Conservation (phyloP, 2,329 filamentous ascomycete genomes). For the Rosellinia necatrix region DNA sequence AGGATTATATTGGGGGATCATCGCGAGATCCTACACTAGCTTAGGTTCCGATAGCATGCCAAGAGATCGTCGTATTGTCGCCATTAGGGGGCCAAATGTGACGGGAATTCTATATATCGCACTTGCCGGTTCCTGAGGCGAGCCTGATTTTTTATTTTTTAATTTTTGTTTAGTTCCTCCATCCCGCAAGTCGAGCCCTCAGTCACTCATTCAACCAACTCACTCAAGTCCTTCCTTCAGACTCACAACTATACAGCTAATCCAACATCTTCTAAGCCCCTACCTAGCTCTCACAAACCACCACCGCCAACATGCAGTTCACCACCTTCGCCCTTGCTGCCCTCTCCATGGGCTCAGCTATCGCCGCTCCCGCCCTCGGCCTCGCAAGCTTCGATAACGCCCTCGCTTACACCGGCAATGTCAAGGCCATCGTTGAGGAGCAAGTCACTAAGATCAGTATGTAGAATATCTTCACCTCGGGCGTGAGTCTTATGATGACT, state of each 20-base stretch:
- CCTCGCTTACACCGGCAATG: constrained; percentile 25
- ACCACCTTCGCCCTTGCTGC: constrained; percentile 39
- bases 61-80: too few species aligned
- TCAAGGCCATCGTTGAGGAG: constrained; percentile 29
- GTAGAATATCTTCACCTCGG: too few species aligned
- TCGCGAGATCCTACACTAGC: too few species aligned
- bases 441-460: constrained; percentile 31
- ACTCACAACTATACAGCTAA: too few species aligned
- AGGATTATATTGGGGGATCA: too few species aligned
- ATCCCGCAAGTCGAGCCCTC: constrained; percentile 3
- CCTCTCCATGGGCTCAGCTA: constrained; percentile 40
- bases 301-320: constrained; percentile 41
- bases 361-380: constrained; percentile 34
- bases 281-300: too few species aligned
- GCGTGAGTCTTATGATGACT: constrained; percentile 12
- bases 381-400: constrained; percentile 25
- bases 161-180: too few species aligned
- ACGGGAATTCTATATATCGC: too few species aligned
- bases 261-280: not conserved
- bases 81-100: too few species aligned
- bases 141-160: too few species aligned
- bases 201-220: constrained; percentile 23
- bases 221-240: constrained; percentile 29
- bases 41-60: too few species aligned
- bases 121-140: too few species aligned